Evolutionary conservation across 75 land plant species (phyloP), one percentile per base, ranked within the genome.

Genomic region (Chamaecyparis obtusa): DNA sequence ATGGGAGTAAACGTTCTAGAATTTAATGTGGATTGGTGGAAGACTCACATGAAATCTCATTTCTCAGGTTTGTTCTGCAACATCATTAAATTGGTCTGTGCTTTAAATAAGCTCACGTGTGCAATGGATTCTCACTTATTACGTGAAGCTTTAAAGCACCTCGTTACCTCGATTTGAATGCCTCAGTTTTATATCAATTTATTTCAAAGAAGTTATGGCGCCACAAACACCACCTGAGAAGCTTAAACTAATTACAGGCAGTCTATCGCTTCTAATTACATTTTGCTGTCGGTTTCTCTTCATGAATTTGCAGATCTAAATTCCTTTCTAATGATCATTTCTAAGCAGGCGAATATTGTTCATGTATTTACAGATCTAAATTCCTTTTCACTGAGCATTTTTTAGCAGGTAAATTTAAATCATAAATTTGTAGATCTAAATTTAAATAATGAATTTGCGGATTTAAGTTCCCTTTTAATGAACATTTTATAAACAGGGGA

Each of bases 111-210:
- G 9, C 14, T 81, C 83, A 81, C 83, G 83, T 81, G 83, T 81
- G 83, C n/a, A n/a, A n/a, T 43, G 51, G 83, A 46, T 81, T 46
- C 83, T 81, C 83, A 81, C 83, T 81, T 81, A 81, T 81, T 81
- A 27, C 83, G 83, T 81, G 83, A 81, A 81, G 48, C 83, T 81
- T 81, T 81, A 81, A 81, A 43, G 46, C 11, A 39, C 44, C 27
- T 39, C 11, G 19, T 39, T 41, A 33, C 69, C 8, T 64, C 24
- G n/a, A 24, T 64, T 78, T 78, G 2, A 78, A 78, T 78, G 81
- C 44, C 44, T 41, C 27, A 39, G 19, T 36, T 77, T 17, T 39
- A 77, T 36, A 39, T 77, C 35, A 8, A 77, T 9, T 35, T 19
- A 8, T 39, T 41, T 78, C 81, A 32, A 41, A 19, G 44, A 21